These are phyloP conservation scores for Rhodamnia argentea DNA, from an alignment of 345 rosid species.

Conservation along the genomic window DNA sequence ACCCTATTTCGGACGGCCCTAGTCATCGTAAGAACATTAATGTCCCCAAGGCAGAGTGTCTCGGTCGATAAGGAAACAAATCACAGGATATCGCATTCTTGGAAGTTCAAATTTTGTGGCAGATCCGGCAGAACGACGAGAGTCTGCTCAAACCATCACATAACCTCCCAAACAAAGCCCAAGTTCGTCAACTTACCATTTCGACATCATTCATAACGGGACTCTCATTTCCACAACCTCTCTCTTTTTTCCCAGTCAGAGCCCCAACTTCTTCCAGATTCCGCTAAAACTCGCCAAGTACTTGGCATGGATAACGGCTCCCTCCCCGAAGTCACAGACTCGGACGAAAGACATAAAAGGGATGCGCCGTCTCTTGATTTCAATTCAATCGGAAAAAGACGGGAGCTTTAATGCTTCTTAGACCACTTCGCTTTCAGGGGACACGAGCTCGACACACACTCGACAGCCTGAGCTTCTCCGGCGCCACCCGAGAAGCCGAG, in stretches of 20 bases:
- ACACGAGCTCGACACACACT: not conserved
- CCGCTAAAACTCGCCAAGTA: not conserved
- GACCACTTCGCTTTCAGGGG: not conserved
- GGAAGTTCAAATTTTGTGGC: not conserved
- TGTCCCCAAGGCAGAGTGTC: slow-evolving; percentile 7
- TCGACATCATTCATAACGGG: not conserved
- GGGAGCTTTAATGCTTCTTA: not conserved
- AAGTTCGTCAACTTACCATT: not conserved
- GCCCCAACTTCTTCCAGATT: not conserved
- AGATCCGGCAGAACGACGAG: not conserved
- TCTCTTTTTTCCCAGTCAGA: not conserved
- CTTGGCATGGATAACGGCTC: not conserved
- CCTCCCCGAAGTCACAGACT: not conserved
- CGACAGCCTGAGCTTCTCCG: not conserved
- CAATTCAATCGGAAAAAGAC: not conserved
- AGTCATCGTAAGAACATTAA: slow-evolving; percentile 59
- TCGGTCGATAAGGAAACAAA: slow-evolving; percentile 20
- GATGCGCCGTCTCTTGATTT: not conserved
- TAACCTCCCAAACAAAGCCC: not conserved
- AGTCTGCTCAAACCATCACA: not conserved
- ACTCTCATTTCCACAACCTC: not conserved
- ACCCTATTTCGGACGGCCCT: slow-evolving; percentile 61
- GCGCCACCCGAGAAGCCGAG: not conserved
- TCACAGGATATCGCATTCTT: slow-evolving; percentile 29
- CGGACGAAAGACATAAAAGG: not conserved